These are phyloP conservation scores for Inga laurina DNA, from an alignment of 306 rosid genomes.

Conservation along the genomic window DNA sequence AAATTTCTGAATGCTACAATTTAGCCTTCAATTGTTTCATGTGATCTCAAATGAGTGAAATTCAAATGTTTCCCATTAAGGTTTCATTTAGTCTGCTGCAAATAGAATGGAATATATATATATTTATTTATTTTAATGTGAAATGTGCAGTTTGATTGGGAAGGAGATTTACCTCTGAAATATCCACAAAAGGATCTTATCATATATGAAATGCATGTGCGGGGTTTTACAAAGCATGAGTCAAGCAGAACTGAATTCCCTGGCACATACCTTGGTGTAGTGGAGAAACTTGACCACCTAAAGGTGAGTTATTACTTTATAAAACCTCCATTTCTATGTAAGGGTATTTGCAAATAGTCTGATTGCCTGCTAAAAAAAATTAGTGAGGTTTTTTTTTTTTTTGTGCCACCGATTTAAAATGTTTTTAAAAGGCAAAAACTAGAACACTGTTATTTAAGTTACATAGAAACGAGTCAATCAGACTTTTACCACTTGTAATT, in stretches of 20 bases:
- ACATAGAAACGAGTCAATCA: neutral
- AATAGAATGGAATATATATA: neutral
- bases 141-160: conserved; percentile 90
- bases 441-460: neutral
- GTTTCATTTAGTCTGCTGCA: neutral
- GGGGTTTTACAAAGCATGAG: conserved; percentile 91
- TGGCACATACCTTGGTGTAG: conserved; percentile 92
- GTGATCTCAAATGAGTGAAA: neutral
- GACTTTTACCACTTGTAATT: neutral
- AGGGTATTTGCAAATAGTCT: conserved; percentile 8
- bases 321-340: conserved; percentile 2
- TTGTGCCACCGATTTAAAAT: neutral
- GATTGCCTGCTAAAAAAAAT: neutral
- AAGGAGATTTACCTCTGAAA: conserved; percentile 90
- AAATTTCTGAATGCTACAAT: conserved; percentile 5
- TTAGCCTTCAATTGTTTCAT: neutral
- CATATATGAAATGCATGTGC: conserved; percentile 93
- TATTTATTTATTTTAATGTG: conserved; percentile 13
- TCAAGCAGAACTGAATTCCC: conserved; percentile 73
- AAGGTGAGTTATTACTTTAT: conserved; percentile 53
- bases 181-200: conserved; percentile 83
- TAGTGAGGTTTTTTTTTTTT: neutral
- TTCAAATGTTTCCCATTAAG: neutral
- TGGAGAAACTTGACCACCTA: conserved; percentile 89
- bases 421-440: neutral